Evolutionary conservation across 2,329 filamentous ascomycete species (phyloP), one percentile per base, ranked within the genome.

Genomic region (Pseudogymnoascus sp.): DNA sequence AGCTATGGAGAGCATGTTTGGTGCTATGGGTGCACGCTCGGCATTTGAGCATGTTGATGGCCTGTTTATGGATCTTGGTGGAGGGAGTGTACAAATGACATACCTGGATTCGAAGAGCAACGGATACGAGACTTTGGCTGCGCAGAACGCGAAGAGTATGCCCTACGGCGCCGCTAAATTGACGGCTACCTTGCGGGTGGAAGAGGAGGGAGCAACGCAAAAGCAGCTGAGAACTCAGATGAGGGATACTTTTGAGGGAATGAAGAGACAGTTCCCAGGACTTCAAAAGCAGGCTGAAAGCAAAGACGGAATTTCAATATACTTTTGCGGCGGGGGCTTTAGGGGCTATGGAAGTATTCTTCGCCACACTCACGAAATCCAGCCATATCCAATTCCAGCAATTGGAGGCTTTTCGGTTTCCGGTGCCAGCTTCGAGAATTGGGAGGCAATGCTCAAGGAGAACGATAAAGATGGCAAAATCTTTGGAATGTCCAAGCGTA

Each of bases 341-440:
- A 81, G 92, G 37, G 92, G 92, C 14, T 96, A 95, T 80, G 92
- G 92, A 5, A 95, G 91, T 74, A 86, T 96, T 71, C 80, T 96
- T 61, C 92, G 96, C 88, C 86, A 89, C 72, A 82, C 84, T 67
- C 89, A 93, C 69, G 75, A 79, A 5, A 82, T 91, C 47, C 78
- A 82, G 62, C 91, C 91, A 0, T 97, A 96, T 73, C 92, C 92
- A 0, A 89, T 96, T 25, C 84, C 91, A 0, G 86, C 88, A 18
- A 88, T 94, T 73, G 92, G 92, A 66, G 87, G 89, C 1, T 96
- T 94, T 74, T 83, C 80, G 7, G 89, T 87, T 1, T 74, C 80
- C 0, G 83, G 84, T 10, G 71, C 77, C 2, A 77, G 82, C 2
- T 95, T 96, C 70, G 77, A 75, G 50, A 73, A 81, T 66, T 82